Percentiles rank a stretch among this genome's conserved stretches.
phyloP scores from a whole-genome alignment of 371 early-diverging fungal species.

The Batkoa obscura region DNA sequence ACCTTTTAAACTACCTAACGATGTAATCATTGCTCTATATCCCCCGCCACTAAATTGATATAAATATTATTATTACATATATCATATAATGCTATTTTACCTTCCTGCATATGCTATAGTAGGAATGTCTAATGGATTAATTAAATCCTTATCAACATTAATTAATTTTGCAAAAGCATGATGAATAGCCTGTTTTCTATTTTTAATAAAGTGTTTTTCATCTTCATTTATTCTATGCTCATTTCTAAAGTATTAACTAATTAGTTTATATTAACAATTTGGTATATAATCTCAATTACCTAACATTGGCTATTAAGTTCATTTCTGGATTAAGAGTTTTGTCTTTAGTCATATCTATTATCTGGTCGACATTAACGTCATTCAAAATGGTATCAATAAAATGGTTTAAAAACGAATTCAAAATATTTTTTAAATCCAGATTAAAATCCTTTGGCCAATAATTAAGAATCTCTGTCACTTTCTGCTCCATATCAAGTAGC shows the following conservation, averaged over 20 bases:
- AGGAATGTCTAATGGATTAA: slow-evolving; percentile 7
- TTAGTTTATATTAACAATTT: neutral
- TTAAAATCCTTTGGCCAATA: too few species aligned
- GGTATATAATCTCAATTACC: neutral
- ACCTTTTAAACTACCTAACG: slow-evolving; percentile 29
- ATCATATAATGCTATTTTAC: neutral
- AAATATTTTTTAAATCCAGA: too few species aligned
- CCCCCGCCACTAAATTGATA: slow-evolving; percentile 44
- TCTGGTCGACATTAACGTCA: neutral
- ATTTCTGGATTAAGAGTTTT: neutral
- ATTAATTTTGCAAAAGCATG: slow-evolving; percentile 7
- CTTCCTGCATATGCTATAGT: slow-evolving; percentile 10
- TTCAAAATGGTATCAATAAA: neutral
- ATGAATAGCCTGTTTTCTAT: slow-evolving; percentile 2
- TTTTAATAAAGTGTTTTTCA: slow-evolving; percentile 2
- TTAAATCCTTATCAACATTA: slow-evolving; percentile 4
- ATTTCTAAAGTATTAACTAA: neutral
- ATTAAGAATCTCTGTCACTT: too few species aligned
- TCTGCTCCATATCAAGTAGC: too few species aligned
- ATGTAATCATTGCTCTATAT: slow-evolving; percentile 43
- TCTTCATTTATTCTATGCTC: neutral
- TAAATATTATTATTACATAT: neutral
- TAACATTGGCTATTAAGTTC: neutral
- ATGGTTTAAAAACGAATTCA: neutral
- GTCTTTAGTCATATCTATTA: neutral